phyloP scores from a whole-genome alignment of 83 land plant species.

The Diphasiastrum complanatum region DNA sequence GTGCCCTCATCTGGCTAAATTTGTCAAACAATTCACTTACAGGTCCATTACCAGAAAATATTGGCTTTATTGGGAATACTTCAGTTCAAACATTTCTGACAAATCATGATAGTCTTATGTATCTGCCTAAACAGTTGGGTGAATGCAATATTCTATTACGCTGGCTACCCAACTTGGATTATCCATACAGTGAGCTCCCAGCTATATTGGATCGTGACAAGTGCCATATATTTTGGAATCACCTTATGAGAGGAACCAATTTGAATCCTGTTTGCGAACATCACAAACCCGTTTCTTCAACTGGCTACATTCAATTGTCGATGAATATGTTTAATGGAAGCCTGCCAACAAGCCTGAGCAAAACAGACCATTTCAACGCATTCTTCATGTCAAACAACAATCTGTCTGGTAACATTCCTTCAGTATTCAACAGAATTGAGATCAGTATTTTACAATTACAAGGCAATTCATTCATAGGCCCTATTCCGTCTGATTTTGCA shows the following conservation, averaged over 20 bases:
- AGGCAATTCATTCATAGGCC: slow-evolving; percentile 40
- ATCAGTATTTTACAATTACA: slow-evolving; percentile 34
- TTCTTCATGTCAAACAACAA: slow-evolving; percentile 33
- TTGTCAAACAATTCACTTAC: slow-evolving; percentile 46
- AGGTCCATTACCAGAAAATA: too few relatives aligned
- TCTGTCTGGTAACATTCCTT: slow-evolving; percentile 42
- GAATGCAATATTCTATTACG: too few relatives aligned
- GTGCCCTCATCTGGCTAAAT: slow-evolving; percentile 26
- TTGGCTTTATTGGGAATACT: too few relatives aligned
- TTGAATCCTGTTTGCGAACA: slow-evolving; percentile 31
- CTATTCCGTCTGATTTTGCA: slow-evolving; percentile 49
- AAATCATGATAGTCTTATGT: slow-evolving; percentile 34
- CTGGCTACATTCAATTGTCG: slow-evolving; percentile 19
- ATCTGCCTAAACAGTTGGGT: slow-evolving; percentile 36
- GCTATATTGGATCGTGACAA: too few relatives aligned
- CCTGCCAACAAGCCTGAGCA: slow-evolving; percentile 24
- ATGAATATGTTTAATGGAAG: slow-evolving; percentile 34
- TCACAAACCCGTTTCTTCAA: slow-evolving; percentile 27
- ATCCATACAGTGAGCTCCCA: too few relatives aligned
- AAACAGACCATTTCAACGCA: too few relatives aligned
- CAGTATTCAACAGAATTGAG: slow-evolving; percentile 30
- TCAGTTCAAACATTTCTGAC: slow-evolving; percentile 24
- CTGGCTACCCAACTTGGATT: too few relatives aligned
- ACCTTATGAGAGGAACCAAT: slow-evolving; percentile 27
- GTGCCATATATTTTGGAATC: too few relatives aligned